Evolutionary conservation across 2,329 filamentous ascomycete species (phyloP), one percentile per base, ranked within the genome.

Genomic region (Zelopaecilomyces penicillatus): DNA sequence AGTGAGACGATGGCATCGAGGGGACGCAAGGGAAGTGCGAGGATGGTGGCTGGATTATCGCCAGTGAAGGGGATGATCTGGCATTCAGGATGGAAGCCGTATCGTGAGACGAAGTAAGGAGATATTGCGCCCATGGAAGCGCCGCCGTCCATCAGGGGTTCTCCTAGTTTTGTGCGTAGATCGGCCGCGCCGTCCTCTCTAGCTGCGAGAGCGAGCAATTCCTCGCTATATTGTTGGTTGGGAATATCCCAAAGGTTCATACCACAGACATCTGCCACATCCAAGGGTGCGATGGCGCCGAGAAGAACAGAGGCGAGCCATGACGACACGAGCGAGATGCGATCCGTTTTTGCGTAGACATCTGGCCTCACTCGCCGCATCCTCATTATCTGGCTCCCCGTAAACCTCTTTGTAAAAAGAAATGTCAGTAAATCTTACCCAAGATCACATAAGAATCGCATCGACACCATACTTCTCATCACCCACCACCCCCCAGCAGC

Each of bases 191-290:
- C 72, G 1, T 76, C 80, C 42, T 75, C 74, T 28, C 74, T 87
- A 4, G 86, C 87, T 19, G 85, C 78, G 9, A 95, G 80, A 34
- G 78, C 73, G 12, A 98, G 77, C 1, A 96, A 76, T 12, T 77
- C 69, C 45, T 89, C 78, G 52, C 84, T 82, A 81, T 88, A 97
- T 19, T 66, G 63, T 52, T 85, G 80, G 19, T 75, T 72, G 51
- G 80, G 71, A 52, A 97, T 89, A 58, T 97, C 88, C 88, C 89
- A 97, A 5, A 98, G 73, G 62, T 97, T 95, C 84, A 95, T 95
- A 43, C 93, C 93, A 57, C 89, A 95, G 27, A 91, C 90, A 66
- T 98, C 93, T 57, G 85, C 85, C 55, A 95, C 90, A 62, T 98
- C 93, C 54, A 96, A 83, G 1, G 90, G 88, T 0, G 93, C 91